Percentiles rank a stretch among this genome's conserved stretches.
phyloP scores from a whole-genome alignment of 2,329 filamentous ascomycete species.

The Chaetomium globosum region DNA sequence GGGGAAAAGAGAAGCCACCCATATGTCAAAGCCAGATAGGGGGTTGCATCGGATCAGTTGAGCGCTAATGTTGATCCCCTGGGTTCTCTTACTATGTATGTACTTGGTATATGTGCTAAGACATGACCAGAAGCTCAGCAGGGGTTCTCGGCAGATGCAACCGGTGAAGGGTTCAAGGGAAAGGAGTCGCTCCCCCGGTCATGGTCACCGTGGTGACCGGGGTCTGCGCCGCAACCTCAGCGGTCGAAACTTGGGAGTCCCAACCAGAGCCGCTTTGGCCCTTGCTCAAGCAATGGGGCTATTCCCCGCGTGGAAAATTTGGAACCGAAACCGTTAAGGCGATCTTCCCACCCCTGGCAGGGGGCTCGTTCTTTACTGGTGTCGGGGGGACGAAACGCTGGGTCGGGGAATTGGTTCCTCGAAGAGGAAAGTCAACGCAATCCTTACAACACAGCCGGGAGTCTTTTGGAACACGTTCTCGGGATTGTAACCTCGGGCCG shows the following conservation, averaged over 20 bases:
- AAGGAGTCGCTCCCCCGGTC: constrained; percentile 1
- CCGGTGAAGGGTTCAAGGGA: background rate
- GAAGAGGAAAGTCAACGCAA: background rate
- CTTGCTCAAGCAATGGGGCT: too few species aligned
- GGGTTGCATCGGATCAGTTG: background rate
- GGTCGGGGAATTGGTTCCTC: background rate
- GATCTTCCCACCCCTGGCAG: background rate
- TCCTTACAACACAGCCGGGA: background rate
- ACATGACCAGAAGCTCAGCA: background rate
- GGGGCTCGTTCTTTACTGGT: background rate
- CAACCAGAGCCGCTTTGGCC: too few species aligned
- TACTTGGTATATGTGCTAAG: background rate
- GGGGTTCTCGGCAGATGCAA: background rate
- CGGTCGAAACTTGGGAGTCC: background rate
- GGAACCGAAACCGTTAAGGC: background rate
- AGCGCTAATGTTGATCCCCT: background rate
- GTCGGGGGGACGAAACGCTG: background rate
- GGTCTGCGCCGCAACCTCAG: constrained; percentile 2
- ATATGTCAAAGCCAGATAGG: background rate
- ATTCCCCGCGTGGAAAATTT: too few species aligned
- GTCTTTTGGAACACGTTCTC: too few species aligned
- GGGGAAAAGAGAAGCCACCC: background rate
- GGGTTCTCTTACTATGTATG: background rate
- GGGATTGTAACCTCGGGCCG: too few species aligned
- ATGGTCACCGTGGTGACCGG: background rate